Base-by-base conservation (phyloP, 163 green algal genomes). In the Chlamydomonas reinhardtii region DNA sequence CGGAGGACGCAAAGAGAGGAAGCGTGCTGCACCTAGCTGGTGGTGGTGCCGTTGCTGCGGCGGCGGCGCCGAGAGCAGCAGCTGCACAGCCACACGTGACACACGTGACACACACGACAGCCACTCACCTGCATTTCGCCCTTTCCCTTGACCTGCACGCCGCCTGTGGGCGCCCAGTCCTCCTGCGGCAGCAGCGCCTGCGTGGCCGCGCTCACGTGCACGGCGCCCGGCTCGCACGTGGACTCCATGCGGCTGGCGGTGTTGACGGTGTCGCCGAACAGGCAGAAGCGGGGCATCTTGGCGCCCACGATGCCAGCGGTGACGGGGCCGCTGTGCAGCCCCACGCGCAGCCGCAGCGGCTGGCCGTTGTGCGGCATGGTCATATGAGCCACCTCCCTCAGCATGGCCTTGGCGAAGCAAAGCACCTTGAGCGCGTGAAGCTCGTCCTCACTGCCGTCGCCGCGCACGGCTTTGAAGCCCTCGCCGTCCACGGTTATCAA, bases 141-240 rank as follows among this genome's bases (percentile, higher is more conserved):
- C 76, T 84, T 84, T n/a, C 76, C 76, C 76, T 84, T 84, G 66
- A 77, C 78, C 78, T 77, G 31, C 31, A 85, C 68, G 11, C 78
- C 78, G 39, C 78, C 78, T 20, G 78, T 77, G 9, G 78, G 37
- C 19, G 35, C 68, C 68, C 68, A 74, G 31, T 31, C 32, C 68
- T 74, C 68, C 9, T 11, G 17, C 32, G 68, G 68, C 68, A 48
- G 32, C 31, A 74, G 68, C 32, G 68, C 68, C 22, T 31, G 68
- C 11, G 68, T 74, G 31, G 68, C 68, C 11, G 72, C 72, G 52
- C 52, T 43, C 52, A 65, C 76, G 20, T 84, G 77, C 34, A 84
- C 73, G 27, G 35, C 66, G 6, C 77, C 77, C 12, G 25, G 43
- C 77, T 66, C 35, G 71, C 48, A 72, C 4, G 82, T 88, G n/a